phyloP scores from a whole-genome alignment of 2,329 filamentous ascomycete genomes.

The Bipolaris victoriae region DNA sequence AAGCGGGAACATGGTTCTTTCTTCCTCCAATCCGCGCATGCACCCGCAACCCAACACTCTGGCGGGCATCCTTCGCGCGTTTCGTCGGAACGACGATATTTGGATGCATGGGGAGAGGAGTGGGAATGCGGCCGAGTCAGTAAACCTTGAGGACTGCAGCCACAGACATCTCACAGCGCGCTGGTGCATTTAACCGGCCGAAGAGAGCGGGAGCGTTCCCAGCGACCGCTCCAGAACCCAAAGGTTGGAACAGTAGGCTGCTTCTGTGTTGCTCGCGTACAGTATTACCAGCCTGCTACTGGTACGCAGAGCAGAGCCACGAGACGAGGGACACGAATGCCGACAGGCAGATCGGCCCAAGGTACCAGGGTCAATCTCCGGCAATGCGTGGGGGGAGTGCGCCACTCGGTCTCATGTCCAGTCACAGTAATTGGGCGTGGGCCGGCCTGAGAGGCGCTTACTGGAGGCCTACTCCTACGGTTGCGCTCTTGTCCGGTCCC shows the following conservation, averaged over 20 bases:
- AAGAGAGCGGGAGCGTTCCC: constrained; percentile 7
- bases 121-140: constrained; percentile 2
- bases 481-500: constrained; percentile 6
- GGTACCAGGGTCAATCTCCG: constrained; percentile 14
- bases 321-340: constrained; percentile 8
- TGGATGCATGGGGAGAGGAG: neutral
- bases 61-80: constrained; percentile 6
- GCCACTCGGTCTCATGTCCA: neutral
- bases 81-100: constrained; percentile 6
- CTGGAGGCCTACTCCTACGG: neutral
- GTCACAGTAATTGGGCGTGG: constrained; percentile 1
- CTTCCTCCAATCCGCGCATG: constrained; percentile 27
- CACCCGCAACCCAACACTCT: constrained; percentile 10
- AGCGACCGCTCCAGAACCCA: neutral
- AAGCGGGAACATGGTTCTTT: constrained; percentile 13
- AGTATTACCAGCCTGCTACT: neutral
- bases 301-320: neutral
- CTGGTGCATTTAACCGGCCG: constrained; percentile 25
- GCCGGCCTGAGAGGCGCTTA: neutral
- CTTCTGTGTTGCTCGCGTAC: neutral
- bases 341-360: constrained; percentile 17
- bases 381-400: constrained; percentile 10
- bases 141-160: constrained; percentile 17
- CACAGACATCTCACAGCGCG: constrained; percentile 16
- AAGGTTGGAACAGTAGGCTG: neutral